Evolutionary conservation across 2,329 filamentous ascomycete genomes (phyloP).

Genomic region (Sphaerostilbella broomeana): DNA sequence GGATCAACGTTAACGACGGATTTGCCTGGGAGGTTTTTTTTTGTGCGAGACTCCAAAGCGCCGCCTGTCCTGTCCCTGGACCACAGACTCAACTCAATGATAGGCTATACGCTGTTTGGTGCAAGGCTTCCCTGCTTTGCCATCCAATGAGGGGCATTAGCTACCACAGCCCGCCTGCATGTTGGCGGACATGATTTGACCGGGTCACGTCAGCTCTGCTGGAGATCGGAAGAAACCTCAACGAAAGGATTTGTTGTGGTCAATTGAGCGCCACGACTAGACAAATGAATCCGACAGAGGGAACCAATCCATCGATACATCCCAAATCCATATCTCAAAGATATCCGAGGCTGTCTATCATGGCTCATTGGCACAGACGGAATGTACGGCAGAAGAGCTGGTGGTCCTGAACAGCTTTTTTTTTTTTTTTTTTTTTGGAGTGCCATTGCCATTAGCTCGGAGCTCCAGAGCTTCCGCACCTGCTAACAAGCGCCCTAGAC

Average conservation of each 20-base stretch:
- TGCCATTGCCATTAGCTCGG: too few relatives aligned
- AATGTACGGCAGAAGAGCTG: too few relatives aligned
- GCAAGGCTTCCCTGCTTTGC: constrained; percentile 3
- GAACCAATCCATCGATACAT: too few relatives aligned
- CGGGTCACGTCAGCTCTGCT: constrained; percentile 12
- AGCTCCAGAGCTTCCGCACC: background rate
- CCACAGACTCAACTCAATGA: constrained; percentile 6
- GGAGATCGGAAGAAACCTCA: background rate
- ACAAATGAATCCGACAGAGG: too few relatives aligned
- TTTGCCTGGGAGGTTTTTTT: too few relatives aligned
- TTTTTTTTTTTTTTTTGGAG: too few relatives aligned
- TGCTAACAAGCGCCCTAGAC: background rate
- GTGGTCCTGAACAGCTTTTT: too few relatives aligned
- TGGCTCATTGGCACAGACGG: too few relatives aligned
- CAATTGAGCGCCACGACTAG: constrained; percentile 7
- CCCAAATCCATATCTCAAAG: too few relatives aligned
- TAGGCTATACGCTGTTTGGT: constrained; percentile 10
- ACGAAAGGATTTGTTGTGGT: background rate
- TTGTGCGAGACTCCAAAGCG: constrained; percentile 9
- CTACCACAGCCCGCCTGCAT: constrained; percentile 8
- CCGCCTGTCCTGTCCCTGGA: constrained; percentile 5
- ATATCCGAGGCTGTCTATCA: too few relatives aligned
- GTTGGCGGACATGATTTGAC: constrained; percentile 6
- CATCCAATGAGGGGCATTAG: constrained; percentile 7
- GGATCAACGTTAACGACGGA: too few relatives aligned